Conservation (phyloP, 495 filamentous ascomycete species). For the Lasiosphaeria miniovina region DNA sequence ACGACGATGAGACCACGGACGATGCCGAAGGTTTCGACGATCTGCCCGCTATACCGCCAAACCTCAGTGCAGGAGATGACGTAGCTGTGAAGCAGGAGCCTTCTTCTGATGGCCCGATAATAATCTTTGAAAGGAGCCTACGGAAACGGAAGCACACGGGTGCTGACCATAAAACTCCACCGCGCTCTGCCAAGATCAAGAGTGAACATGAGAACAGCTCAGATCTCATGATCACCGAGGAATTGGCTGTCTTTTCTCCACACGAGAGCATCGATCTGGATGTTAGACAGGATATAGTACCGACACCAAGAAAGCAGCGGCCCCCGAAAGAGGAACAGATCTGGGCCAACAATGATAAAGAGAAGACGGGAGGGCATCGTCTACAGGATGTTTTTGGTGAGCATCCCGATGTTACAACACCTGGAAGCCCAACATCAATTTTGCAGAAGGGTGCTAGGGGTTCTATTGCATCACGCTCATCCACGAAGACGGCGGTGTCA, state of each 20-base stretch:
- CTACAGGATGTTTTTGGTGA: too few species aligned
- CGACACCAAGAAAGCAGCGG: conserved; percentile 60
- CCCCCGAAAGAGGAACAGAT: background rate
- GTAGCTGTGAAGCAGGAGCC: conserved; percentile 40
- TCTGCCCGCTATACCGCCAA: conserved; percentile 28
- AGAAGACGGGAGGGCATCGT: too few species aligned
- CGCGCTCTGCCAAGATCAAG: conserved; percentile 31
- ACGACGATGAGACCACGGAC: conserved; percentile 1
- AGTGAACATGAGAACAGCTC: conserved; percentile 30
- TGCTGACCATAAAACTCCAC: conserved; percentile 8
- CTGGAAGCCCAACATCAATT: background rate
- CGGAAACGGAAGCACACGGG: conserved; percentile 40
- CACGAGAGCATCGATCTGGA: conserved; percentile 72
- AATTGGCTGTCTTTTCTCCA: conserved; percentile 30
- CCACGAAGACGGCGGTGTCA: background rate
- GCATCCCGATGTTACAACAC: background rate
- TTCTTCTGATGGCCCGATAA: conserved; percentile 41
- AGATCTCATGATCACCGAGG: conserved; percentile 35
- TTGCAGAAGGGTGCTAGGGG: background rate
- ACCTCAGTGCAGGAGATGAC: background rate
- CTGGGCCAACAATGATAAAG: background rate
- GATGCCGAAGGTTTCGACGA: conserved; percentile 12
- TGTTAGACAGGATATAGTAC: conserved; percentile 52
- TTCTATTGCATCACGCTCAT: background rate
- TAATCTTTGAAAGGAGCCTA: conserved; percentile 43